Evolutionary conservation across 1,139 yeast genomes (phyloP).

Genomic region (Sugiyamaella neomexicana): DNA sequence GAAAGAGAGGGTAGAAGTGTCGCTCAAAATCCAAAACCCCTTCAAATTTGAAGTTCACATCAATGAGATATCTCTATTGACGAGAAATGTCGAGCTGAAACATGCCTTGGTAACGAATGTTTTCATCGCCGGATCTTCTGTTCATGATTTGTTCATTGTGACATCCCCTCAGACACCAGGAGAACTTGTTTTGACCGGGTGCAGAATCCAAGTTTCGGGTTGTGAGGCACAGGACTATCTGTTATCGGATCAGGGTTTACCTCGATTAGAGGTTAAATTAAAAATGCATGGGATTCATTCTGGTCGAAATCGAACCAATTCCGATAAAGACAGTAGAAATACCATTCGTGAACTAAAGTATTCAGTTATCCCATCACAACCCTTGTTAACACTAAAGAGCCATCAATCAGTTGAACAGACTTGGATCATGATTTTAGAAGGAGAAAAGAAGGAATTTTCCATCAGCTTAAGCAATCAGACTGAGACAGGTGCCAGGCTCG

Average conservation of each 20-base stretch:
- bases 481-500: constrained; percentile 53
- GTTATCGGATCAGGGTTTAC: constrained; percentile 35
- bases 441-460: constrained; percentile 58
- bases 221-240: constrained; percentile 44
- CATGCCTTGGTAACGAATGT: constrained; percentile 32
- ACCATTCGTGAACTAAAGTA: constrained; percentile 23
- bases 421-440: constrained; percentile 79
- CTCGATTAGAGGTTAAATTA: constrained; percentile 31
- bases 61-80: constrained; percentile 45
- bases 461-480: constrained; percentile 61
- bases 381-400: constrained; percentile 55
- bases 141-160: constrained; percentile 45
- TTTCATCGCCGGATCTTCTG: constrained; percentile 45
- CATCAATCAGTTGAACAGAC: constrained; percentile 56
- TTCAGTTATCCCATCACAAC: constrained; percentile 64
- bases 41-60: constrained; percentile 73
- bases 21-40: constrained; percentile 72
- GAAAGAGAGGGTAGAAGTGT: constrained; percentile 40
- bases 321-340: not conserved
- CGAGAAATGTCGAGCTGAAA: constrained; percentile 29
- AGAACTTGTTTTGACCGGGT: constrained; percentile 44
- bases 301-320: constrained; percentile 17
- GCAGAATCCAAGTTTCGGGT: constrained; percentile 50
- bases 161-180: constrained; percentile 51
- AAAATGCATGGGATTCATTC: constrained; percentile 37